Conservation (phyloP, 495 filamentous ascomycete genomes). For the Xylaria flabelliformis region DNA sequence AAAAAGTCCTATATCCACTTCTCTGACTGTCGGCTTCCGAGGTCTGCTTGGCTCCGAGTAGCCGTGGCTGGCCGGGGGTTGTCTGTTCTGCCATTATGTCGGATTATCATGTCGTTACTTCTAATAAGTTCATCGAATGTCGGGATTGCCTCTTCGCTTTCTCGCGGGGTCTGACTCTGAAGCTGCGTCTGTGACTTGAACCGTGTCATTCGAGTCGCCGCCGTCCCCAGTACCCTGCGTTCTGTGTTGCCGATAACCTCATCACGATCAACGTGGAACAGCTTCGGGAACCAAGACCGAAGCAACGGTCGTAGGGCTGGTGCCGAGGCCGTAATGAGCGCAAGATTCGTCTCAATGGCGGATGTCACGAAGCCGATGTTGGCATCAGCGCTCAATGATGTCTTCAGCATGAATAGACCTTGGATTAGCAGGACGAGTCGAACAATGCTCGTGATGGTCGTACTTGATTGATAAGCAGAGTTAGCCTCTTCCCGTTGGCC, state of each 20-base stretch:
- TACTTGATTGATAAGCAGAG: conserved; percentile 42
- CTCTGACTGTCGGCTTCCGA: conserved; percentile 7
- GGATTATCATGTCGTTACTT: conserved; percentile 45
- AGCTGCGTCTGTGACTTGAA: conserved; percentile 45
- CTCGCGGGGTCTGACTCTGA: conserved; percentile 44
- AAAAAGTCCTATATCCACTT: conserved; percentile 13
- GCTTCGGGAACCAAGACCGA: conserved; percentile 50
- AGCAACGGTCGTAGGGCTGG: conserved; percentile 52
- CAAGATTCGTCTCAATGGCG: conserved; percentile 61
- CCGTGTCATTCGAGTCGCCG: conserved; percentile 21
- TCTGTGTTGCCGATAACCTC: conserved; percentile 35
- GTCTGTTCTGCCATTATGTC: conserved; percentile 16
- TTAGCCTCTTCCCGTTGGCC: neutral
- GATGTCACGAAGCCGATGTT: conserved; percentile 58
- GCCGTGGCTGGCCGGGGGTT: neutral
- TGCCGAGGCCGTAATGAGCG: conserved; percentile 58
- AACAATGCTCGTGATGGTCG: conserved; percentile 57
- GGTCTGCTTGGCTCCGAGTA: neutral
- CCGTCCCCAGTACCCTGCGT: conserved; percentile 18
- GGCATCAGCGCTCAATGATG: conserved; percentile 40
- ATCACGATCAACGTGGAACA: conserved; percentile 38
- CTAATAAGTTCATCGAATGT: conserved; percentile 52
- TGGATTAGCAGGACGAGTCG: conserved; percentile 47
- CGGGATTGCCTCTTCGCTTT: conserved; percentile 54
- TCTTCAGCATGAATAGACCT: conserved; percentile 43